Evolutionary conservation across 1,284 basidiomycete genomes (phyloP), one percentile per base, ranked within the genome.

Genomic region (Pterulicium gracile): DNA sequence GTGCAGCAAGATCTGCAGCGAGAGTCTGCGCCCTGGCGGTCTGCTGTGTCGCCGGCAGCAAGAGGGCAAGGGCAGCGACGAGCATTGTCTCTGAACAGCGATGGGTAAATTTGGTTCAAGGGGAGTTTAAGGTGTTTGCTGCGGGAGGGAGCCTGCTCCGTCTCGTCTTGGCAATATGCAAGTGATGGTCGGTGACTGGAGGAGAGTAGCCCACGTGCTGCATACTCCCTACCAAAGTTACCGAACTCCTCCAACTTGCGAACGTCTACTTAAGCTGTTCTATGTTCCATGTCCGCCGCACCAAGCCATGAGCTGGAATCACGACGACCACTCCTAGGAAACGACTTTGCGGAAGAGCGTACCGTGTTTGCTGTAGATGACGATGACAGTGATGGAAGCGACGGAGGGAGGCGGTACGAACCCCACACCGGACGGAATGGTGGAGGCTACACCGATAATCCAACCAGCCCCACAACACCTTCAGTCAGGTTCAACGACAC

Each of bases 401-500:
- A 65, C 46, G 43, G 19, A 5, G 20, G 13, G 4, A 10, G 15
- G 15, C 15, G 10, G 27, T 10, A 34, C 27, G 15, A 10, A 10
- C 27, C 27, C 15, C 12, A 15, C 27, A 19, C 14, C 12, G 20
- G 10, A 17, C 42, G 20, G 13, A 21, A 13, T 23, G 7, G 42
- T 17, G 13, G 13, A 15, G 20, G 23, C 42, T 21, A 24, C 42
- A 21, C 42, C 4, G 42, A 43, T 43, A 7, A 10, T 41, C 13
- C 14, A 10, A n/a, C 42, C 20, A 27, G 59, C 53, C 57, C 59
- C 49, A 55, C 59, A 32, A 61, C 58, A 27, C 65, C 69, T 42
- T 64, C 57, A 3, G 81, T 84, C 27, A 68, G 77, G 32, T 85
- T 85, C 54, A 66, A 73, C 46, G 80, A 85, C 45, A 71, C 80